Evolutionary conservation across 2,329 filamentous ascomycete genomes (phyloP), one percentile per base, ranked within the genome.

Genomic region (Hypoxylon sp.): DNA sequence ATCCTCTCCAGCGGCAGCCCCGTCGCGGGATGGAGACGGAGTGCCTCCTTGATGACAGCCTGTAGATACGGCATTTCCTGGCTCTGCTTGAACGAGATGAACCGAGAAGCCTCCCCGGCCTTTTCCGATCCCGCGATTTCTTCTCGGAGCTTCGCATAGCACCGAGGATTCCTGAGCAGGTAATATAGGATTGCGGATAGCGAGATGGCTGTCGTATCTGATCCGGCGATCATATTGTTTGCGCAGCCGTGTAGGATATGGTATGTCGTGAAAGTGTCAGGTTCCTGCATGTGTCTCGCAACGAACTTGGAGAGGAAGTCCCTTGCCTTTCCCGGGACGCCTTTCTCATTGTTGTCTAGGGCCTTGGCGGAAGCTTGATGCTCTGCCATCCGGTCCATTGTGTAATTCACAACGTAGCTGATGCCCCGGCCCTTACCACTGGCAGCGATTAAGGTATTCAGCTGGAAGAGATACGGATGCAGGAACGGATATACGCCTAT

Each of bases 31-130:
- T 84, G 81, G 1, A 85, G 63, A 3, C 84, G 77, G 69, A 84
- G 75, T 0, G 78, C 75, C 67, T 86, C 84, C 28, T 79, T 80
- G 22, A 86, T 76, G 12, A 83, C 80, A 0, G 83, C 82, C 58
- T 83, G 77, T 1, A 87, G 76, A 61, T 84, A 85, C 0, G 78
- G 79, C 57, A 82, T 70, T 2, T 71, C 61, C 57, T 76, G 73
- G 1, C 70, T 65, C 14, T 76, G 68, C 32, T 70, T 71, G 51
- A 75, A 78, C 0, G 69, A 69, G 24, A 74, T 59, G 3, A 0
- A 68, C 16, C 1, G 73, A 71, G 2, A 84, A 70, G n/a, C 2
- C 8, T 26, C 18, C 4, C 36, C 50, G 2, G 24, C 11, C 14
- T n/a, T 24, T 16, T 32, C 33, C n/a, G 24, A 28, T n/a, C 7